Conservation (phyloP, 2,329 filamentous ascomycete species). For the Beauveria varroae region DNA sequence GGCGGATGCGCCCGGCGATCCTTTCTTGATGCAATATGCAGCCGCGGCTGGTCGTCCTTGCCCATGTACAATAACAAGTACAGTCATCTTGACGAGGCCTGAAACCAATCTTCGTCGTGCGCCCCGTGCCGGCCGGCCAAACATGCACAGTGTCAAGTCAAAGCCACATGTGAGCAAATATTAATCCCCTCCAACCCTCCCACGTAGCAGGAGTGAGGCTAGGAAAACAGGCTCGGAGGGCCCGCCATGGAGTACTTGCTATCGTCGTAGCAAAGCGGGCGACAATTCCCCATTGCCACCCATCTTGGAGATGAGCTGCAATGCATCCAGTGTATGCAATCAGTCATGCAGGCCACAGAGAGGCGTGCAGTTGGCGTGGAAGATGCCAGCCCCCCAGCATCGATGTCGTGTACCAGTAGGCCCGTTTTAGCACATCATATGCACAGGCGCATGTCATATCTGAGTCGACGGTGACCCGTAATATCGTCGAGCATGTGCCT, state of each 20-base stretch:
- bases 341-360: conserved; percentile 1
- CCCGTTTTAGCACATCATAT: conserved; percentile 1
- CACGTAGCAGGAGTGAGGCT: background rate
- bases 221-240: background rate
- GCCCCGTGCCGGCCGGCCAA: background rate
- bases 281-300: too few species aligned
- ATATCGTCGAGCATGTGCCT: background rate
- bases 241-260: background rate
- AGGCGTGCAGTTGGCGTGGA: background rate
- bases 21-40: background rate
- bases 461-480: background rate
- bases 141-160: background rate
- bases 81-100: background rate
- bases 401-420: background rate
- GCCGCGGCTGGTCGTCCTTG: background rate
- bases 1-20: background rate
- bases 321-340: background rate
- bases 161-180: background rate
- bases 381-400: background rate
- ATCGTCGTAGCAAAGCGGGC: background rate
- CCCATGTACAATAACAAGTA: background rate
- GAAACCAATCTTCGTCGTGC: background rate
- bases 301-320: background rate
- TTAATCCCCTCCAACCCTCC: background rate
- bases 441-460: background rate